Percentiles rank a stretch among this genome's conserved stretches.
Evolutionary conservation across 495 filamentous ascomycete species (phyloP).

Genomic region (Podospora fimiseda): DNA sequence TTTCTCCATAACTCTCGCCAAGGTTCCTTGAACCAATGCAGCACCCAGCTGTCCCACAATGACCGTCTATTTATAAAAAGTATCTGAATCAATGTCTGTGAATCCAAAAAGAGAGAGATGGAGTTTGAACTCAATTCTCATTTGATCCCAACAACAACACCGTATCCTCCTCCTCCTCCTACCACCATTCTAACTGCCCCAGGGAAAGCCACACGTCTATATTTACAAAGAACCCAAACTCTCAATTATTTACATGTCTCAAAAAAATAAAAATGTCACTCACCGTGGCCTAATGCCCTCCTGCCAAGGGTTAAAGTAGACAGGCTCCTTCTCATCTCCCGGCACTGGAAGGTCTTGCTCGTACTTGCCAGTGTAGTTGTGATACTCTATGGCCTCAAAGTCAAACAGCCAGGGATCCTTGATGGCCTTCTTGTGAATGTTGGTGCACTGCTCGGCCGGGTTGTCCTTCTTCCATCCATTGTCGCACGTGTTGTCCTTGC

Average conservation of each 20-base stretch:
- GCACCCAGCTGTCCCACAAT: no score
- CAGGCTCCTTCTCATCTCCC: slow-evolving; percentile 1
- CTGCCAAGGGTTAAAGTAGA: slow-evolving; percentile 6
- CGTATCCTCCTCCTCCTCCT: no score
- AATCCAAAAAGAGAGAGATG: no score
- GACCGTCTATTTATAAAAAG: no score
- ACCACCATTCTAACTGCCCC: no score
- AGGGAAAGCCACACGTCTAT: no score
- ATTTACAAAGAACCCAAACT: not conserved
- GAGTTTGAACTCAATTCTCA: no score
- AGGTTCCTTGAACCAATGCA: no score
- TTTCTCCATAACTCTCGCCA: no score
- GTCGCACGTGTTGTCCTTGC: slow-evolving; percentile 14
- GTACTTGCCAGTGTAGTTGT: slow-evolving; percentile 5
- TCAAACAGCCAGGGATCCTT: slow-evolving; percentile 8
- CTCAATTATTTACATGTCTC: not conserved
- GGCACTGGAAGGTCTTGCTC: slow-evolving; percentile 1
- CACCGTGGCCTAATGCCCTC: slow-evolving; percentile 8
- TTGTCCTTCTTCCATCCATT: slow-evolving; percentile 14
- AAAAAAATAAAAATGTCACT: not conserved
- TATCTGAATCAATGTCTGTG: no score
- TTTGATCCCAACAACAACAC: no score
- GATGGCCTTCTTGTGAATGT: slow-evolving; percentile 7
- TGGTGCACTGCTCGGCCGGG: slow-evolving; percentile 12
- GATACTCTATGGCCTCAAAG: slow-evolving; percentile 1